These are phyloP conservation scores for Protomyces pachydermus DNA, from an alignment of 1,139 yeast species.

Conservation along the genomic window DNA sequence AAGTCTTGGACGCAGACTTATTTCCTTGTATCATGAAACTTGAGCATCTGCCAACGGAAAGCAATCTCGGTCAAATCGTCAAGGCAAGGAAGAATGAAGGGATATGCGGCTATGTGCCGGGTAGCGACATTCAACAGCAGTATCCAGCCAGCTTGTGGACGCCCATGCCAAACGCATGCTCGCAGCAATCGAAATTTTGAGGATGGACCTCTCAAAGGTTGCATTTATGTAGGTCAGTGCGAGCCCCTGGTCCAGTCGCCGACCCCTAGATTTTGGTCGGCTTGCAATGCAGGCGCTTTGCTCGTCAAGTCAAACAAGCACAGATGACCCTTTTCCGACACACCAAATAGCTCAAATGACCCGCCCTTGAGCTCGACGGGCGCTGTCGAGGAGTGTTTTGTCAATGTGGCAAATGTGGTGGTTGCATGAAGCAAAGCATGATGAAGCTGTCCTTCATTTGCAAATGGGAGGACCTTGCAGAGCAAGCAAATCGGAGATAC, in stretches of 20 bases:
- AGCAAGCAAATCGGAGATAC: constrained; percentile 54
- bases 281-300: background rate
- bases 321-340: constrained; percentile 39
- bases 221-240: no score
- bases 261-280: constrained; percentile 46
- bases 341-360: constrained; percentile 37
- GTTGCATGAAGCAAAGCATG: constrained; percentile 45
- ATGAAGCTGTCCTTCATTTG: constrained; percentile 67
- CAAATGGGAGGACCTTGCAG: constrained; percentile 69
- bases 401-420: constrained; percentile 9
- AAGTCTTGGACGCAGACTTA: background rate
- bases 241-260: constrained; percentile 56
- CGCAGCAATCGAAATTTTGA: no score
- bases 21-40: no score
- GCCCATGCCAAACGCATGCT: no score
- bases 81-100: background rate
- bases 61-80: no score
- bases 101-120: background rate
- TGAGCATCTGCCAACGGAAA: background rate
- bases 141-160: no score
- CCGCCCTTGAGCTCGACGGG: constrained; percentile 35
- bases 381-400: background rate
- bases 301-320: constrained; percentile 38
- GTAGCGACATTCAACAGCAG: background rate
- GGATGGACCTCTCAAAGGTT: no score